phyloP scores from a whole-genome alignment of 805 yeast genomes.

The Schizosaccharomyces octosporus region DNA sequence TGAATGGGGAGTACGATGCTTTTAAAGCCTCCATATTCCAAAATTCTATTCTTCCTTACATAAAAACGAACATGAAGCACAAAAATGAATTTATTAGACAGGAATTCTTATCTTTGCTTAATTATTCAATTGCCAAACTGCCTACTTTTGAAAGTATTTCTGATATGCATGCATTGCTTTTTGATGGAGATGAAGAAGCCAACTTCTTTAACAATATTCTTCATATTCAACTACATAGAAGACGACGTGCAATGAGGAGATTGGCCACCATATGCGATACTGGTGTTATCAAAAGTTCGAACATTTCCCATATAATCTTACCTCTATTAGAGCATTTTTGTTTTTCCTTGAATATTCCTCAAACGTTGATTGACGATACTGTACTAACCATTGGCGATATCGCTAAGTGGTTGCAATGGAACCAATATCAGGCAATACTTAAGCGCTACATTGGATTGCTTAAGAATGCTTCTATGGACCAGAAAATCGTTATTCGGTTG shows the following conservation, averaged over 20 bases:
- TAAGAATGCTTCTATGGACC: slow-evolving; percentile 20
- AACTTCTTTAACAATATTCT: slow-evolving; percentile 52
- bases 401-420: slow-evolving; percentile 39
- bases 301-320: slow-evolving; percentile 53
- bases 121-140: slow-evolving; percentile 24
- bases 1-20: neutral
- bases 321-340: slow-evolving; percentile 74
- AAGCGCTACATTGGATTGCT: slow-evolving; percentile 36
- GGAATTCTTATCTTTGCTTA: slow-evolving; percentile 46
- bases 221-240: slow-evolving; percentile 66
- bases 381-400: slow-evolving; percentile 35
- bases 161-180: slow-evolving; percentile 41
- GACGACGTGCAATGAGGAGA: slow-evolving; percentile 59
- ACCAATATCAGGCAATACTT: slow-evolving; percentile 53
- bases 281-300: slow-evolving; percentile 22
- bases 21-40: neutral
- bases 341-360: slow-evolving; percentile 17
- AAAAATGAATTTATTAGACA: slow-evolving; percentile 34
- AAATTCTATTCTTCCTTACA: slow-evolving; percentile 10
- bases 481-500: slow-evolving; percentile 34
- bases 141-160: slow-evolving; percentile 23
- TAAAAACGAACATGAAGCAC: slow-evolving; percentile 23
- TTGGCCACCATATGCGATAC: slow-evolving; percentile 24
- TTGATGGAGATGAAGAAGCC: slow-evolving; percentile 55
- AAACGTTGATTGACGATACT: slow-evolving; percentile 21